Evolutionary conservation across 176 grass and related monocot genomes (phyloP), one percentile per base, ranked within the genome.

Genomic region (Tillandsia leiboldiana): DNA sequence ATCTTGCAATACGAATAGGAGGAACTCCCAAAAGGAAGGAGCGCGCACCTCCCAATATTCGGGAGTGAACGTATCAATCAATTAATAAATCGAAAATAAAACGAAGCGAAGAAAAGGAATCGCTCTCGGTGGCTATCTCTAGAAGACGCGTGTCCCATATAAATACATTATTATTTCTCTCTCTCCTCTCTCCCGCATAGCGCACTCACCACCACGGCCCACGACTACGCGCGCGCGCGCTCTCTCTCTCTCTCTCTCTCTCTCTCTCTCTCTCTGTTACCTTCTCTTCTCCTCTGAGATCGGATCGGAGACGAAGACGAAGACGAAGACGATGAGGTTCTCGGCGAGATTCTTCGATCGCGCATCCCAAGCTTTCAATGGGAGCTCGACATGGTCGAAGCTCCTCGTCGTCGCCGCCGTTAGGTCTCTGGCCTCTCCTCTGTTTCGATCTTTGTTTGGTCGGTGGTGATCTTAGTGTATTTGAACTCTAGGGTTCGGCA

Each of bases 371-470:
- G 74, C 80, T 22, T 78, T 76, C 74, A 67, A 51, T 70, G 70
- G 51, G 5, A 67, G 81, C 76, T 63, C 87, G 5, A 74, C 86
- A 66, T 20, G 86, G 80, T 78, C 86, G 75, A 91, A 89, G 70
- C 75, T 89, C 78, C 70, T 96, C 76, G 72, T 96, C 83, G 49
- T 96, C 83, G 67, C 89, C 73, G 77, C 82, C 58, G 92, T 82
- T 50, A 90, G 92, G 92, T 96, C 12, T 48, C 42, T 1, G 10
- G 53, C 1, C 49, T 33, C 12, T n/a, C 49, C 27, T 67, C 33
- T 0, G 12, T 50, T 9, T 26, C 18, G 51, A 3, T 51, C 11
- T 20, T 12, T 10, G 28, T 1, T 4, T 64, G 54, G 20, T 48
- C 2, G 49, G 13, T 42, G 51, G 12, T 15, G 51, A 67, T 70